Evolutionary conservation across 495 filamentous ascomycete species (phyloP).

Genomic region (Elasticomyces elasticus): DNA sequence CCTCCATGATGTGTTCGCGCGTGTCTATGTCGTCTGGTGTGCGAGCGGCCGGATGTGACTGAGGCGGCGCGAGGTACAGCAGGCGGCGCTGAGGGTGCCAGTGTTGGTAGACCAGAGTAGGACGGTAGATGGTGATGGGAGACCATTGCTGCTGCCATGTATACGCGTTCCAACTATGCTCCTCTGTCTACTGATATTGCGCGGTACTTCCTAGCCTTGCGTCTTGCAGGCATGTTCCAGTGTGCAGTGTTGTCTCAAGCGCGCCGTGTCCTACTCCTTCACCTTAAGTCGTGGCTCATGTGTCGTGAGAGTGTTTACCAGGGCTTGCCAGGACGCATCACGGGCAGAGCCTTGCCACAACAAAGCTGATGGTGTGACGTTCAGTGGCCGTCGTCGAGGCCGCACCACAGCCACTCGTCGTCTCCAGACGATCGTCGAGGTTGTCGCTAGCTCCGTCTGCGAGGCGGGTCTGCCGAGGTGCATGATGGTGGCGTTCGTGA

Average conservation of each 20-base stretch:
- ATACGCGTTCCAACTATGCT: not conserved
- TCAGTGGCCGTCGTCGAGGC: constrained; percentile 2
- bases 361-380: not conserved
- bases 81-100: constrained; percentile 13
- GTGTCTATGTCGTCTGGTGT: constrained; percentile 54
- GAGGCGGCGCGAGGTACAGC: constrained; percentile 12
- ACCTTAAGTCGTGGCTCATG: not conserved
- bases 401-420: constrained; percentile 16
- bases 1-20: constrained; percentile 76
- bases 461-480: not conserved
- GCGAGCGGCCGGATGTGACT: constrained; percentile 18
- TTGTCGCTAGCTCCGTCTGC: not conserved
- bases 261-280: not conserved
- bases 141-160: constrained; percentile 8
- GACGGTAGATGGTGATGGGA: constrained; percentile 17
- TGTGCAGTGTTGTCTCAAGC: not conserved
- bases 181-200: not conserved
- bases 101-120: constrained; percentile 3
- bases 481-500: not conserved
- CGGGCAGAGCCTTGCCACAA: not conserved
- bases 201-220: not conserved
- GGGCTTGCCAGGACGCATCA: not conserved
- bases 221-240: constrained; percentile 11
- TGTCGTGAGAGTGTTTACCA: not conserved
- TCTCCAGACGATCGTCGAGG: constrained; percentile 5